Evolutionary conservation across 177 flowering plant genomes (phyloP), one percentile per base, ranked within the genome.

Genomic region (Tripterygium wilfordii): DNA sequence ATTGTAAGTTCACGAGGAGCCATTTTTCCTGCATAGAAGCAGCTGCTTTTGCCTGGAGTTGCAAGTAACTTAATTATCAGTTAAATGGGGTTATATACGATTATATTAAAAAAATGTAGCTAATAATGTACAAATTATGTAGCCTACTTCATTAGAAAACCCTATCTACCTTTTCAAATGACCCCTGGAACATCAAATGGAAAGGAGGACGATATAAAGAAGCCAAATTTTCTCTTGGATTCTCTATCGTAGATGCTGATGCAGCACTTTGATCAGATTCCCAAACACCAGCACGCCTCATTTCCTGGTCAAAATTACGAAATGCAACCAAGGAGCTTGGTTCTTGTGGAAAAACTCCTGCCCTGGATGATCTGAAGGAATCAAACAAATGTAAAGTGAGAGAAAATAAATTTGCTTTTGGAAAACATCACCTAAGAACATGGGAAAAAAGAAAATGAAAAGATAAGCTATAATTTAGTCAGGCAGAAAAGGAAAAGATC

Each of bases 1-100:
- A 89, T 57, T 92, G 99, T 73, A 92, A 49, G 66, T 92, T 92
- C 10, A 79, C 88, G 2, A 92, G 53, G 8, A 92, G 89, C 99
- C 99, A 92, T 62, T 79, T 89, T 51, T 79, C 87, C 67, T 84
- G 78, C 21, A 29, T 45, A 36, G 74, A 69, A 45, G 97, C 97
- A 52, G 79, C 77, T 47, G 60, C 67, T 69, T 89, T 92, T 38
- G 96, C 97, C 99, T 89, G 79, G 36, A 66, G 38, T 58, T 42
- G n/a, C 26, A 42, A 12, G 5, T 16, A 35, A n/a, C 14, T 9
- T 20, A 8, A 10, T 52, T 46, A n/a, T n/a, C n/a, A n/a, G n/a
- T n/a, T n/a, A n/a, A n/a, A n/a, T n/a, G n/a, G n/a, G n/a, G n/a
- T n/a, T n/a, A n/a, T n/a, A n/a, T n/a, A n/a, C n/a, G n/a, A n/a